These are phyloP conservation scores for Leccinum broughii DNA, from an alignment of 768 basidiomycete species.

Conservation along the genomic window DNA sequence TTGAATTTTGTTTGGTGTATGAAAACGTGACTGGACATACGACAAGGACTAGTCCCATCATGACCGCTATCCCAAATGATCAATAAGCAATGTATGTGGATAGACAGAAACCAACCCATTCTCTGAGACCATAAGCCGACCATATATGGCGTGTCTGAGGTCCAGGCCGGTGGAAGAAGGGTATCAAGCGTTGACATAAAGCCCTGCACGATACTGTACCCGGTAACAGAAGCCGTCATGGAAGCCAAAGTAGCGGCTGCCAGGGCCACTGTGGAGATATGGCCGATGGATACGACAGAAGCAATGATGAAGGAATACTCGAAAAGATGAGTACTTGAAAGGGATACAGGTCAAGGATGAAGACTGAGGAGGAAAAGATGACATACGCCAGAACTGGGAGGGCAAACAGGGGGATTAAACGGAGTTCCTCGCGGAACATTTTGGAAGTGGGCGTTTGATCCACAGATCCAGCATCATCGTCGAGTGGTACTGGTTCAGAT, in stretches of 20 bases:
- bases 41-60: constrained; percentile 56
- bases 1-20: neutral
- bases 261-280: constrained; percentile 85
- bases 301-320: constrained; percentile 87
- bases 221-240: constrained; percentile 65
- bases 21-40: constrained; percentile 41
- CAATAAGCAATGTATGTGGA: constrained; percentile 7
- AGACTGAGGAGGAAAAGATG: neutral
- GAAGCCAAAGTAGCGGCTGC: constrained; percentile 78
- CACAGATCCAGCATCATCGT: constrained; percentile 11
- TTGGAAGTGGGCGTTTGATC: constrained; percentile 26
- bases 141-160: constrained; percentile 76
- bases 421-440: constrained; percentile 58
- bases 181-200: constrained; percentile 88
- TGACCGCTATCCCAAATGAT: constrained; percentile 47
- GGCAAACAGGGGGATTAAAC: constrained; percentile 61
- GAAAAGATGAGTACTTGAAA: constrained; percentile 65
- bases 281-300: constrained; percentile 86
- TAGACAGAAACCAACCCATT: constrained; percentile 57
- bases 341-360: constrained; percentile 4
- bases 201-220: constrained; percentile 72
- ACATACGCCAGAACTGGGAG: constrained; percentile 72
- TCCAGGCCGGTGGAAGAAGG: constrained; percentile 93
- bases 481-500: constrained; percentile 45
- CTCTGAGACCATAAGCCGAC: constrained; percentile 92